A percentile compares a stretch with the other conserved stretches of the same genome.
These are phyloP conservation scores for Diaporthe ampelina DNA, from an alignment of 2,329 filamentous ascomycete species.

Conservation along the genomic window DNA sequence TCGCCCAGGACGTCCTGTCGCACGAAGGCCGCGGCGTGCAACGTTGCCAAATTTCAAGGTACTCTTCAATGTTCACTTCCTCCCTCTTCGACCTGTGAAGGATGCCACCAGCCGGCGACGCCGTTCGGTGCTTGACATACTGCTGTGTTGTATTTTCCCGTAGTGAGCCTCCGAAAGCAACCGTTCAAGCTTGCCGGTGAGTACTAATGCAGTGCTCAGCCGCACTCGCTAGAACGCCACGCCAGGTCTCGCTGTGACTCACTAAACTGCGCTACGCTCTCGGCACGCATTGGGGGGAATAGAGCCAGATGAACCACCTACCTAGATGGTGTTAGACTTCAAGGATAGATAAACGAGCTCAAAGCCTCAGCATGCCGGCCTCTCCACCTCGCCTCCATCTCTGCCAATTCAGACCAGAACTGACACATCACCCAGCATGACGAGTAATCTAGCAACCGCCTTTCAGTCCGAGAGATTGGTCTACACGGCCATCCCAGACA, in stretches of 20 bases:
- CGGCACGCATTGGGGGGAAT: background rate
- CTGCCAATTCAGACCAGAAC: background rate
- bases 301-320: background rate
- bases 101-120: background rate
- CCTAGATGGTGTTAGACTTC: background rate
- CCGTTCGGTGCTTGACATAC: background rate
- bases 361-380: background rate
- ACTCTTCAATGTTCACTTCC: background rate
- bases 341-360: background rate
- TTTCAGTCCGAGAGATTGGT: constrained; percentile 55
- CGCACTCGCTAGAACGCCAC: background rate
- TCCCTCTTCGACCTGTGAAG: background rate
- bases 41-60: background rate
- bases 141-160: background rate
- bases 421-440: background rate
- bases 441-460: background rate
- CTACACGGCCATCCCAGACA: constrained; percentile 53
- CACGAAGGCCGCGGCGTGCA: too few relatives aligned
- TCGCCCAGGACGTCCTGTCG: background rate
- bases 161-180: background rate
- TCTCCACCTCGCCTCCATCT: background rate
- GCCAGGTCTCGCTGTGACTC: constrained; percentile 10
- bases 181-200: background rate
- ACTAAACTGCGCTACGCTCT: background rate
- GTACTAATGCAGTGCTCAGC: background rate